These are phyloP conservation scores for Arthrobotrys megalospora DNA, from an alignment of 2,329 filamentous ascomycete genomes.

Conservation along the genomic window DNA sequence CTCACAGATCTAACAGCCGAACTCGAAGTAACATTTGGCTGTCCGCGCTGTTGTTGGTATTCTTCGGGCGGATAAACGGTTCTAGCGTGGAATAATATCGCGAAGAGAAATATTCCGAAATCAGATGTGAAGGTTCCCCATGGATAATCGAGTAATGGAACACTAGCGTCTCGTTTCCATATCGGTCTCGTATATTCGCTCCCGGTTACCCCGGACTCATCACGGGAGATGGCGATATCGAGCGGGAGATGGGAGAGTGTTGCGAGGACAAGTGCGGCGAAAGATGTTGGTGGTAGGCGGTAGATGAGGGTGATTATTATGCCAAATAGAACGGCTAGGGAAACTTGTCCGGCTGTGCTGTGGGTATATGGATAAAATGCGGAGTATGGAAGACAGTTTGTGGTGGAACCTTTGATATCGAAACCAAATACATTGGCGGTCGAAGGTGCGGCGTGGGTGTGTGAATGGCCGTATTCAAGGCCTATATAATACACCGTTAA, in stretches of 20 bases:
- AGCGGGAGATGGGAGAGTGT: slow-evolving; percentile 31
- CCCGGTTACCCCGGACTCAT: not conserved
- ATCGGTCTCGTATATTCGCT: slow-evolving; percentile 21
- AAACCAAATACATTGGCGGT: not conserved
- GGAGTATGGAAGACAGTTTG: slow-evolving; percentile 31
- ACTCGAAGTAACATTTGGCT: slow-evolving; percentile 1
- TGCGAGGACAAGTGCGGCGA: slow-evolving; percentile 23
- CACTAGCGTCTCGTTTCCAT: slow-evolving; percentile 31
- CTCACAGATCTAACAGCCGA: not conserved
- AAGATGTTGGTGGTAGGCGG: slow-evolving; percentile 1
- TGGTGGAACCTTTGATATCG: slow-evolving; percentile 7
- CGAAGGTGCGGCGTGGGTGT: not conserved
- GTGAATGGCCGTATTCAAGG: slow-evolving; percentile 6
- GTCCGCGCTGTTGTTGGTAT: slow-evolving; percentile 3
- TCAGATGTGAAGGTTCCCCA: slow-evolving; percentile 40
- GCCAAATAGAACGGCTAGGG: slow-evolving; percentile 11
- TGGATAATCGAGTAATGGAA: slow-evolving; percentile 35
- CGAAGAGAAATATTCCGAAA: slow-evolving; percentile 44
- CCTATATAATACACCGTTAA: not conserved
- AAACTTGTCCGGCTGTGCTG: slow-evolving; percentile 32
- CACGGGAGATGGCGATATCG: slow-evolving; percentile 18
- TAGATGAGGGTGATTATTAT: slow-evolving; percentile 9
- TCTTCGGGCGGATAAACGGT: slow-evolving; percentile 48
- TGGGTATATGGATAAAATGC: slow-evolving; percentile 26
- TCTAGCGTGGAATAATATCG: slow-evolving; percentile 37